Conservation (phyloP, 352 stramenopile species). For the Pythium periplocum region DNA sequence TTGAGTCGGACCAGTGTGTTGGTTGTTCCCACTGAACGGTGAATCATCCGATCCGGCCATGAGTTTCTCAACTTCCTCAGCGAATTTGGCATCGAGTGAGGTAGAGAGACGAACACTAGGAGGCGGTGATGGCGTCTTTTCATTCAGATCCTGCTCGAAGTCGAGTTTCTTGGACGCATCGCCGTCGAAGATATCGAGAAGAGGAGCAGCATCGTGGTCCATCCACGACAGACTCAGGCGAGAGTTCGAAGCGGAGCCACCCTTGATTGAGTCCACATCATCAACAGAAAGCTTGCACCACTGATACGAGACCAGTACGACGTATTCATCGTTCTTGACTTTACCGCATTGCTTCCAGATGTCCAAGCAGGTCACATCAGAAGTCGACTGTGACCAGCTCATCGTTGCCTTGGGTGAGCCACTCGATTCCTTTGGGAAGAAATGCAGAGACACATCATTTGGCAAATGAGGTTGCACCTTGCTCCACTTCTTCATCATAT, state of each 20-base stretch:
- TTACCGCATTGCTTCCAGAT: conserved; percentile 69
- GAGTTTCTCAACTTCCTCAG: too few species aligned
- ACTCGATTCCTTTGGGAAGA: conserved; percentile 42
- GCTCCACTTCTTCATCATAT: conserved; percentile 76
- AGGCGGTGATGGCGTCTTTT: conserved; percentile 11
- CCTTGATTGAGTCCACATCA: neutral
- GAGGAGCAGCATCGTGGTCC: neutral
- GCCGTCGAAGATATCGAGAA: conserved; percentile 7
- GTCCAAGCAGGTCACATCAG: conserved; percentile 58
- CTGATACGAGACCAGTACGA: conserved; percentile 66
- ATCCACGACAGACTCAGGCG: neutral
- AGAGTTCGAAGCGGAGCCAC: neutral
- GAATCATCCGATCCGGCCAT: too few species aligned
- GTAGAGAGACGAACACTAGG: neutral
- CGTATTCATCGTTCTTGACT: conserved; percentile 52
- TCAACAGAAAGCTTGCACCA: conserved; percentile 21
- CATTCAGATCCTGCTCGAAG: conserved; percentile 10
- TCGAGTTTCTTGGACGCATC: conserved; percentile 6
- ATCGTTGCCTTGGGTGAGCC: neutral
- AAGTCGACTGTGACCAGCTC: conserved; percentile 38
- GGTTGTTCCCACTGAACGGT: too few species aligned
- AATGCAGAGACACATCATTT: conserved; percentile 28
- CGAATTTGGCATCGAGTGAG: neutral
- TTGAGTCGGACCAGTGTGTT: neutral
- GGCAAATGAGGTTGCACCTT: conserved; percentile 33